These are phyloP conservation scores for Cenchrus purpureus DNA, from an alignment of 176 grass and related monocot genomes.

Conservation along the genomic window DNA sequence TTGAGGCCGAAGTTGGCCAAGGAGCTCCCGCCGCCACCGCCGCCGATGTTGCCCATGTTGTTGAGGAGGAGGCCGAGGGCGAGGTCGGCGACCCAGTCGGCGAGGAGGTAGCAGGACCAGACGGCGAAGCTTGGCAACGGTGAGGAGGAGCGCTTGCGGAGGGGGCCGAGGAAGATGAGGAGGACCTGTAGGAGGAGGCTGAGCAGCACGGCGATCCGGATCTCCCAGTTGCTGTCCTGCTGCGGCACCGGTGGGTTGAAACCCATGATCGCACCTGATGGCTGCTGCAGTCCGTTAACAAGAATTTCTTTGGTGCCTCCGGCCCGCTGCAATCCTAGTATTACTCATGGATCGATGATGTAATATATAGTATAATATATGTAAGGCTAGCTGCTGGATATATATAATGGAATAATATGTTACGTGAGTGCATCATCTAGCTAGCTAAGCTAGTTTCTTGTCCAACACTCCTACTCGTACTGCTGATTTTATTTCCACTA, in stretches of 20 bases:
- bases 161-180: constrained; percentile 40
- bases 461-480: too few species aligned
- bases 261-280: neutral
- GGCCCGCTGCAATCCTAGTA: too few species aligned
- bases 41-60: constrained; percentile 55
- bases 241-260: constrained; percentile 49
- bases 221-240: constrained; percentile 43
- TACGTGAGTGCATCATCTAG: too few species aligned
- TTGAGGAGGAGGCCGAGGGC: constrained; percentile 58
- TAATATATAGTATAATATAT: too few species aligned
- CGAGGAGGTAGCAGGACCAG: constrained; percentile 59
- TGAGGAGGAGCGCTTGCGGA: constrained; percentile 37
- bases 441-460: too few species aligned
- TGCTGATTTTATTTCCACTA: too few species aligned
- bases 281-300: too few species aligned
- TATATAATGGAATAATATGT: too few species aligned
- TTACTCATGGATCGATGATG: too few species aligned
- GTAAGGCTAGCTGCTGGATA: too few species aligned
- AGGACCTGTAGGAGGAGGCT: constrained; percentile 41
- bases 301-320: too few species aligned
- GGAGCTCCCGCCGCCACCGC: neutral
- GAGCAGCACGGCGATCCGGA: constrained; percentile 24
- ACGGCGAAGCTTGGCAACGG: neutral
- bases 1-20: constrained; percentile 19
- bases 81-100: constrained; percentile 68